These are phyloP conservation scores for Flaveria brownii DNA, from an alignment of 129 eudicot species.

Conservation along the genomic window DNA sequence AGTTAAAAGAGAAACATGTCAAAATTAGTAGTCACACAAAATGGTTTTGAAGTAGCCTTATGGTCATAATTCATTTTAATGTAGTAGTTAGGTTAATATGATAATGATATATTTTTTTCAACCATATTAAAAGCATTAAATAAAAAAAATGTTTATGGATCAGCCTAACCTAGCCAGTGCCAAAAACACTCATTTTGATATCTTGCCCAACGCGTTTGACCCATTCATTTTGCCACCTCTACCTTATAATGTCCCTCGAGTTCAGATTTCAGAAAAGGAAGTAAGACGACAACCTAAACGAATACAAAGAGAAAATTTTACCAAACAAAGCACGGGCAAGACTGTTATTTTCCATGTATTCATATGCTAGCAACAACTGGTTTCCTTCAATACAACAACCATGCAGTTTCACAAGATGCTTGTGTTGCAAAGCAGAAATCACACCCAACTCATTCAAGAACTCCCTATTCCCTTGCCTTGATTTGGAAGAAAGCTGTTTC, in stretches of 20 bases:
- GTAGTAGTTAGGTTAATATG: too few relatives aligned
- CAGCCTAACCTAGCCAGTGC: not conserved
- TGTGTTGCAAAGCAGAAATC: constrained; percentile 81
- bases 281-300: too few relatives aligned
- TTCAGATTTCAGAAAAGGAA: too few relatives aligned
- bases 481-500: constrained; percentile 42
- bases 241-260: too few relatives aligned
- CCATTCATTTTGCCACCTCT: not conserved
- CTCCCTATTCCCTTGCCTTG: constrained; percentile 81
- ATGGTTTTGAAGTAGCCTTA: too few relatives aligned
- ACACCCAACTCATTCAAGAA: constrained; percentile 77
- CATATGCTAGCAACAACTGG: constrained; percentile 66
- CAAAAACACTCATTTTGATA: not conserved
- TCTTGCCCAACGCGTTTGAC: not conserved
- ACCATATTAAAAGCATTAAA: too few relatives aligned
- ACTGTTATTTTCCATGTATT: constrained; percentile 79
- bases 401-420: constrained; percentile 63
- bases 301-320: constrained; percentile 7
- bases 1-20: too few relatives aligned
- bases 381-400: constrained; percentile 83
- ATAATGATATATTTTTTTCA: too few relatives aligned
- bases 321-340: constrained; percentile 82
- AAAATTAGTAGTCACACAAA: too few relatives aligned
- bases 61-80: too few relatives aligned
- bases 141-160: not conserved